Conservation (phyloP, 345 rosid genomes). For the Acer negundo region DNA sequence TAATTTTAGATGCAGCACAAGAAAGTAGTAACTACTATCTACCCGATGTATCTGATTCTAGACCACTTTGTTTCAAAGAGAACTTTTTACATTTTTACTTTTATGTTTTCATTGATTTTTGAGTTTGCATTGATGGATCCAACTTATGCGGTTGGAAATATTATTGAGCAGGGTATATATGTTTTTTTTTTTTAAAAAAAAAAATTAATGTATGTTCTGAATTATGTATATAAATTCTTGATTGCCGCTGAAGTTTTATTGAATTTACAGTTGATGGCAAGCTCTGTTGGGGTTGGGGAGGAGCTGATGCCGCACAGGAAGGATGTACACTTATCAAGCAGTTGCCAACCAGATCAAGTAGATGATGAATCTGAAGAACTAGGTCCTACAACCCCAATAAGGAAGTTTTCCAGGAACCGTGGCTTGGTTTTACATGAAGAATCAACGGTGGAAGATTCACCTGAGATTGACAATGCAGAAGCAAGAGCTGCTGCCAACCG, state of each 20-base stretch:
- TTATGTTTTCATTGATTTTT: not conserved
- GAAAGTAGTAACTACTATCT: not conserved
- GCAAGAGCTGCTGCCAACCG: slow-evolving; percentile 9
- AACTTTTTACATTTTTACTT: not conserved
- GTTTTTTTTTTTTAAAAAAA: too few species aligned
- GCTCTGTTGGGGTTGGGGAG: slow-evolving; percentile 27
- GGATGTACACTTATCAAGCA: not conserved
- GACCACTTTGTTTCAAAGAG: not conserved
- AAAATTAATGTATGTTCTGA: not conserved
- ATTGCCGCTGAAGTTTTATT: not conserved
- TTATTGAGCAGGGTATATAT: not conserved
- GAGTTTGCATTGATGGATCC: not conserved
- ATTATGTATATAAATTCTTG: not conserved
- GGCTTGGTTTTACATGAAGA: slow-evolving; percentile 33
- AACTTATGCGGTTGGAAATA: not conserved
- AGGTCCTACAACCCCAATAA: slow-evolving; percentile 19
- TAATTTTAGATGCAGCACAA: not conserved
- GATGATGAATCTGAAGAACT: slow-evolving; percentile 15
- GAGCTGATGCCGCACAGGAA: slow-evolving; percentile 48
- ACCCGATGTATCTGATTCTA: not conserved
- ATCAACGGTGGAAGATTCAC: slow-evolving; percentile 13
- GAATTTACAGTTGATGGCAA: slow-evolving; percentile 39
- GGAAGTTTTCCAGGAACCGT: slow-evolving; percentile 28
- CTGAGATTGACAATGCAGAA: slow-evolving; percentile 8
- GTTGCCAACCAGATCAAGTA: not conserved